A percentile compares a stretch with the other conserved stretches of the same genome.
Conservation (phyloP, 2,329 filamentous ascomycete species). For the Apiospora phragmitis region DNA sequence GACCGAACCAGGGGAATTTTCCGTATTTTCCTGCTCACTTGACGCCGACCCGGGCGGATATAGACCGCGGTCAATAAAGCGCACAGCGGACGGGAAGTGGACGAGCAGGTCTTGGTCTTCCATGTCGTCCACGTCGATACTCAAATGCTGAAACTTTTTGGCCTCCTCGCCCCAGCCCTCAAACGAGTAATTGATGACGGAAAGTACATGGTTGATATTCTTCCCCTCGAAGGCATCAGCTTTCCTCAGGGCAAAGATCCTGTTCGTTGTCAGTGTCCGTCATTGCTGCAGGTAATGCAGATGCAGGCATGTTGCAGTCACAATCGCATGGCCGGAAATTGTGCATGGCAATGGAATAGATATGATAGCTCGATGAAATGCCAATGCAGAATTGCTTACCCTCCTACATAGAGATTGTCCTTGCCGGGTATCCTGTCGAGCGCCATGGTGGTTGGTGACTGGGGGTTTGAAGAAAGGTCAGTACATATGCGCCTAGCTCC, state of each 20-base stretch:
- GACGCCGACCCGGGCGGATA: conserved; percentile 42
- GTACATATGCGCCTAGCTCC: neutral
- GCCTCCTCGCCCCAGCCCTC: conserved; percentile 45
- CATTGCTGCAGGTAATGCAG: neutral
- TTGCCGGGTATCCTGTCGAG: conserved; percentile 69
- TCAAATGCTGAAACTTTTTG: conserved; percentile 68
- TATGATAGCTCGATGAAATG: neutral
- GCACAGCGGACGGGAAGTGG: conserved; percentile 75
- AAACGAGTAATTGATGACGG: conserved; percentile 59
- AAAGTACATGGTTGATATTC: conserved; percentile 89
- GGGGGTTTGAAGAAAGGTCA: neutral
- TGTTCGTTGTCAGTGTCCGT: neutral
- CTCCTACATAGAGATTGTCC: conserved; percentile 75
- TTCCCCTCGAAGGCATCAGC: conserved; percentile 68
- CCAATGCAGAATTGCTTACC: conserved; percentile 51
- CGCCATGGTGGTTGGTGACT: conserved; percentile 43
- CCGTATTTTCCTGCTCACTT: neutral
- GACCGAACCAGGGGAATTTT: conserved; percentile 40
- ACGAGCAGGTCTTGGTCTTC: conserved; percentile 85
- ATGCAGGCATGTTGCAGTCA: conserved; percentile 3
- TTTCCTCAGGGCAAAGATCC: conserved; percentile 31
- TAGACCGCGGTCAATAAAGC: conserved; percentile 80
- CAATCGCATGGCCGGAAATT: neutral
- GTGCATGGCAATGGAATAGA: neutral
- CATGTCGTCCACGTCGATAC: conserved; percentile 86